These are phyloP conservation scores for Talaromyces piceae DNA, from an alignment of 2,329 filamentous ascomycete genomes.

Conservation along the genomic window DNA sequence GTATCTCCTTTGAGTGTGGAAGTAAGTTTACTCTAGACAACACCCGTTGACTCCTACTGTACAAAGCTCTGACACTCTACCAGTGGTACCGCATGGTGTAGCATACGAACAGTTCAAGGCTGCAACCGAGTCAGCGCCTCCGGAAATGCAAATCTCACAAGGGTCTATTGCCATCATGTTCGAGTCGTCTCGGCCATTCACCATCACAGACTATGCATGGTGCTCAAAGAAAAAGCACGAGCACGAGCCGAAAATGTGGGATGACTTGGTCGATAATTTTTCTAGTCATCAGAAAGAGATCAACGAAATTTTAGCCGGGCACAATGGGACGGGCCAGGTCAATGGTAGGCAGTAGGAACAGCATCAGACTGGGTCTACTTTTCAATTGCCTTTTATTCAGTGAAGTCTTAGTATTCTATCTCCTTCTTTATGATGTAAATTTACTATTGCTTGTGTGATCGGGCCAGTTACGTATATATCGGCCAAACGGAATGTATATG, in stretches of 20 bases:
- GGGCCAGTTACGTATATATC: neutral
- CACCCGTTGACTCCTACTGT: neutral
- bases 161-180: constrained; percentile 31
- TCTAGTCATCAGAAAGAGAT: constrained; percentile 41
- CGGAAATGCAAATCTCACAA: constrained; percentile 24
- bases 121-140: constrained; percentile 20
- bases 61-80: neutral
- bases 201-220: constrained; percentile 30
- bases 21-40: constrained; percentile 16
- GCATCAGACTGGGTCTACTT: neutral
- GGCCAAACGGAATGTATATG: neutral
- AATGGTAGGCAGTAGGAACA: constrained; percentile 1
- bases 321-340: constrained; percentile 14
- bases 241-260: constrained; percentile 48
- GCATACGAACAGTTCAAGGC: constrained; percentile 29
- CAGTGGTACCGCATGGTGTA: constrained; percentile 31
- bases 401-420: no score
- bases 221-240: constrained; percentile 35
- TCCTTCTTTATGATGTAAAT: neutral
- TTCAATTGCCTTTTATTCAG: no score
- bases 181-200: constrained; percentile 28
- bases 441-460: neutral
- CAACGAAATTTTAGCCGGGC: constrained; percentile 36
- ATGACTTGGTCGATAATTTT: constrained; percentile 48
- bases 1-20: constrained; percentile 29